Evolutionary conservation across 2,329 filamentous ascomycete species (phyloP), one percentile per base, ranked within the genome.

Genomic region (Phyllosticta capitalensis): DNA sequence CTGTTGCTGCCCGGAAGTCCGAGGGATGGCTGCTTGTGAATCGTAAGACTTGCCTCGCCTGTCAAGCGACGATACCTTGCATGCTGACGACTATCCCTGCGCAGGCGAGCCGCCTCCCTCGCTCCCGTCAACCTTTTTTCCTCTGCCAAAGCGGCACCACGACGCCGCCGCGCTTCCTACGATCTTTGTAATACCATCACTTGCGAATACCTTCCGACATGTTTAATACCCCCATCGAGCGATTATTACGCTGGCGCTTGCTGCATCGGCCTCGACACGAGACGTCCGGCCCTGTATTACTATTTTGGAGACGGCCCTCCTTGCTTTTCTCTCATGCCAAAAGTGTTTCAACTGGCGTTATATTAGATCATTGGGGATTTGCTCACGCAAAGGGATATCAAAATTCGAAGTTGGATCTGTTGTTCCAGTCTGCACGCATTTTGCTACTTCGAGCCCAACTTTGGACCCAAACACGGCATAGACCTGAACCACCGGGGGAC

Each of bases 311-410:
- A 71, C 66, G 64, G 62, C 65, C 66, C 70, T 65, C 58, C 54
- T 60, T 60, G 58, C 58, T 60, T 60, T 26, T 55, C 51, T 38
- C 45, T 54, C 58, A 60, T 60, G 54, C 58, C 54, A 60, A 60
- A 60, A 60, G 54, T 56, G 54, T 60, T 56, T 60, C 58, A 56
- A 66, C 58, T 54, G 71, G 71, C 71, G 71, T 73, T 74, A 66
- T 60, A 55, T 56, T 73, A 73, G 71, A 74, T 65, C 65, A 65
- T 69, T 45, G 38, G 38, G 69, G 66, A 64, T 69, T 60, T 60
- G 71, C 71, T 66, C 70, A 71, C 71, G 71, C 71, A 61, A 57
- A 72, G 67, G 67, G 69, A 74, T 72, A 74, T 67, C 70, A 73
- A 72, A 64, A 73, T 70, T 55, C 38, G 57, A 26, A 52, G 24